These are phyloP conservation scores for Cynara cardunculus DNA, from an alignment of 129 eudicot species.

Conservation along the genomic window DNA sequence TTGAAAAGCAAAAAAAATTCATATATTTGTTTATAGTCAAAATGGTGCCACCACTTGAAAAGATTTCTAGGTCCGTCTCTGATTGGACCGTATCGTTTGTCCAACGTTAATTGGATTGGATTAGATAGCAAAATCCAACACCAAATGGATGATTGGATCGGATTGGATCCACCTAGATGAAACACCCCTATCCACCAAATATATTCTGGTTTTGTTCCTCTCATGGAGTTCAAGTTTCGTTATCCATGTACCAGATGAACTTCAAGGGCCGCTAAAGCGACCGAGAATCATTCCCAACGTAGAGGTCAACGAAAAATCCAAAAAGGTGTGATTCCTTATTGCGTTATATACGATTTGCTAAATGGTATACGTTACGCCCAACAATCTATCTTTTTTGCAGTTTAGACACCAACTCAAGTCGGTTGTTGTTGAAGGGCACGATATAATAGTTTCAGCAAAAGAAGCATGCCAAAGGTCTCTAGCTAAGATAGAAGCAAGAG, in stretches of 20 bases:
- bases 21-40: no score
- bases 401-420: constrained; percentile 61
- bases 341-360: not conserved
- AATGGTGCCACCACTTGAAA: no score
- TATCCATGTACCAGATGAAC: constrained; percentile 45
- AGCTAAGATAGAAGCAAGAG: constrained; percentile 60
- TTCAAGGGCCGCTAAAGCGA: constrained; percentile 69
- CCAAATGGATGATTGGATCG: no score
- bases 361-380: not conserved
- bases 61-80: no score
- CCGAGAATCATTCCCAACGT: constrained; percentile 67
- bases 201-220: not conserved
- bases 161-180: no score
- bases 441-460: constrained; percentile 58
- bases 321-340: constrained; percentile 40
- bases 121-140: no score
- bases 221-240: not conserved
- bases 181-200: no score
- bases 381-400: constrained; percentile 30
- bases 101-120: no score
- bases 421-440: constrained; percentile 66
- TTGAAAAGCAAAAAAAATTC: no score
- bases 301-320: constrained; percentile 81
- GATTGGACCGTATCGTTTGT: no score
- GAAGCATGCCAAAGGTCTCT: constrained; percentile 40